Evolutionary conservation across 192 early-diverging fungal species (phyloP), one percentile per base, ranked within the genome.

Genomic region (Thamnidium elegans): DNA sequence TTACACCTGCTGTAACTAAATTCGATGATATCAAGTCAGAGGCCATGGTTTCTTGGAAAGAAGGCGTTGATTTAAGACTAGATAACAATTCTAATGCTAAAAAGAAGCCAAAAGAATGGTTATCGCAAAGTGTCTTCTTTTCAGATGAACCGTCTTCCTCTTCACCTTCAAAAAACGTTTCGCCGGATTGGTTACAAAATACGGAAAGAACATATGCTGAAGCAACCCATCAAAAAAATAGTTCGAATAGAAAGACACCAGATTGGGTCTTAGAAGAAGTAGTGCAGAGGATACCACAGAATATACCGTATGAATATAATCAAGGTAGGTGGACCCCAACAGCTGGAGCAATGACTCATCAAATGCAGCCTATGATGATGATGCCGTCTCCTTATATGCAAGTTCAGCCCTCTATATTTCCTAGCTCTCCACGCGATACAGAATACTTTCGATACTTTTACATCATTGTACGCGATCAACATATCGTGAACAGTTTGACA

Each of bases 11-110:
- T 9, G 19, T 42, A 2, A 44, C 6, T 23, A 19, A 34, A 14
- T 64, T 64, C 32, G 63, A 64, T 30, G 63, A 64, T 23, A 54
- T 64, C 26, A 39, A 39, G 26, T 26, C 42, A 10, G 32, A 34
- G 7, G 63, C 63, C 2, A 53, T 53, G 13, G 20, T 44, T 13
- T 54, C 20, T 4, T 64, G 63, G 63, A 39, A 31, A 15, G 42
- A 26, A 20, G 63, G 63, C 7, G 26, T 64, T 15, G 50, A 64
- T 64, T 2, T 64, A 3, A 26, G 17, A 15, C 9, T 64, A 3
- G 34, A 64, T 3, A 30, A 39, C 1, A 42, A 53, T 15, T 31
- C 51, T 19, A 10, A 39, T 39, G 7, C 32, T 9, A 53, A 50
- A 55, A 53, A 43, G 20, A n/a, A 46, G 0, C 48, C 48, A 15